These are phyloP conservation scores for Cladophialophora immunda DNA, from an alignment of 2,329 filamentous ascomycete species.

Conservation along the genomic window DNA sequence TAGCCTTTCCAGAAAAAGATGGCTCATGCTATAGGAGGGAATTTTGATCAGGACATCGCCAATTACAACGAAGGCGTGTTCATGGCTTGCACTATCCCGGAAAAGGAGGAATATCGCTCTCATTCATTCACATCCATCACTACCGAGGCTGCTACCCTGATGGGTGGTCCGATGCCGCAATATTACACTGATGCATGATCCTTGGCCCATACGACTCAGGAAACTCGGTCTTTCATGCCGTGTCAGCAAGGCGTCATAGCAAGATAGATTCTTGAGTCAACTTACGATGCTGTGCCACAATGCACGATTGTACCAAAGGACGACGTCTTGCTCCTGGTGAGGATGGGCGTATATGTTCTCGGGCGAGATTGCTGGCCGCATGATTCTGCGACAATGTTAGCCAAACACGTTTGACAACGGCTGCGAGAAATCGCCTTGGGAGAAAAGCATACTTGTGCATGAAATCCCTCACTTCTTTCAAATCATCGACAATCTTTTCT, in stretches of 20 bases:
- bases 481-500: constrained; percentile 41
- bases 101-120: background rate
- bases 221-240: constrained; percentile 43
- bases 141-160: constrained; percentile 10
- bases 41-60: background rate
- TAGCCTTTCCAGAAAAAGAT: no score
- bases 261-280: constrained; percentile 6
- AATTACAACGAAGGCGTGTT: background rate
- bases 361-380: constrained; percentile 47
- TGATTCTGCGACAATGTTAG: constrained; percentile 42
- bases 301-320: constrained; percentile 52
- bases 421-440: constrained; percentile 7
- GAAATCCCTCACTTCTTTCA: constrained; percentile 45
- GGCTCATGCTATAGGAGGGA: background rate
- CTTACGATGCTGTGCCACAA: constrained; percentile 52
- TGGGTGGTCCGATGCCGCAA: constrained; percentile 42
- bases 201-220: constrained; percentile 50
- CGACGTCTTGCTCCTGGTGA: constrained; percentile 50
- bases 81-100: background rate
- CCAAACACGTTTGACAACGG: background rate
- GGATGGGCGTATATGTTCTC: constrained; percentile 50
- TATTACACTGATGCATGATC: constrained; percentile 52
- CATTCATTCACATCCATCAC: background rate
- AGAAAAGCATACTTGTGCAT: constrained; percentile 44
- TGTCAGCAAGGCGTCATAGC: background rate